These are phyloP conservation scores for Mastigamoeba balamuthi DNA, from an alignment of 78 protist genomes.

Conservation along the genomic window DNA sequence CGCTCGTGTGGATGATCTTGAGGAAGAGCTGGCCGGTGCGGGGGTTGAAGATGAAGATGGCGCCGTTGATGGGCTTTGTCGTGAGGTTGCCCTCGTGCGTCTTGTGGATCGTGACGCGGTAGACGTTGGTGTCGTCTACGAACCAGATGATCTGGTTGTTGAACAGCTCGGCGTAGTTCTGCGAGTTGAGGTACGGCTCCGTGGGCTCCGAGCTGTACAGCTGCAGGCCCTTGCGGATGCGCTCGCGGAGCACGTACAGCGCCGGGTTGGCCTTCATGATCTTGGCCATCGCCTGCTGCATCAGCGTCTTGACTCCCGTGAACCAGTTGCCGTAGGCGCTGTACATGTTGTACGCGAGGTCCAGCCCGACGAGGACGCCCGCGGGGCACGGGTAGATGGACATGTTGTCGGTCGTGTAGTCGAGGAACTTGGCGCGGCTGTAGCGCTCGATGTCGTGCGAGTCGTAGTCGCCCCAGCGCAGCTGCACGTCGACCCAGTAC, in stretches of 20 bases:
- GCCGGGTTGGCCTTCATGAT: constrained; percentile 93
- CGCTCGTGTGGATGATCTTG: constrained; percentile 96
- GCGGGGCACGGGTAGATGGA: constrained; percentile 98
- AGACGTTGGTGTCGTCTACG: constrained; percentile 99
- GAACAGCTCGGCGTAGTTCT: constrained; percentile 97
- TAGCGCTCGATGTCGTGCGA: constrained; percentile 77
- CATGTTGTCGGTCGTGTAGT: constrained; percentile 94
- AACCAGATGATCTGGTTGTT: constrained; percentile 96
- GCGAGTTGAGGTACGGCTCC: constrained; percentile 75
- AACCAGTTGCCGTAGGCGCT: constrained; percentile 97
- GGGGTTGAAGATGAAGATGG: constrained; percentile 99
- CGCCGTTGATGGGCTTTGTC: constrained; percentile 99
- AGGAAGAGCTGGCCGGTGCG: constrained; percentile 98
- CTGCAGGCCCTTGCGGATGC: constrained; percentile 98
- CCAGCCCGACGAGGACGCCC: constrained; percentile 95
- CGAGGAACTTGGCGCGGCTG: constrained; percentile 95
- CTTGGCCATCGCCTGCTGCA: constrained; percentile 93
- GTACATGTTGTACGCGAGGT: constrained; percentile 94
- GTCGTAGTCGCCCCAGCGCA: constrained; percentile 86
- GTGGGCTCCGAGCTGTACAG: constrained; percentile 87
- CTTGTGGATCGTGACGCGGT: constrained; percentile 97
- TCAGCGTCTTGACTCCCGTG: constrained; percentile 89
- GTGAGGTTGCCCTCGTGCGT: constrained; percentile 94
- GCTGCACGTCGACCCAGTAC: constrained; percentile 99
- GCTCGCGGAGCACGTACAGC: constrained; percentile 94